Evolutionary conservation across 768 basidiomycete genomes (phyloP).

Genomic region (Leucocoprinus birnbaumii): DNA sequence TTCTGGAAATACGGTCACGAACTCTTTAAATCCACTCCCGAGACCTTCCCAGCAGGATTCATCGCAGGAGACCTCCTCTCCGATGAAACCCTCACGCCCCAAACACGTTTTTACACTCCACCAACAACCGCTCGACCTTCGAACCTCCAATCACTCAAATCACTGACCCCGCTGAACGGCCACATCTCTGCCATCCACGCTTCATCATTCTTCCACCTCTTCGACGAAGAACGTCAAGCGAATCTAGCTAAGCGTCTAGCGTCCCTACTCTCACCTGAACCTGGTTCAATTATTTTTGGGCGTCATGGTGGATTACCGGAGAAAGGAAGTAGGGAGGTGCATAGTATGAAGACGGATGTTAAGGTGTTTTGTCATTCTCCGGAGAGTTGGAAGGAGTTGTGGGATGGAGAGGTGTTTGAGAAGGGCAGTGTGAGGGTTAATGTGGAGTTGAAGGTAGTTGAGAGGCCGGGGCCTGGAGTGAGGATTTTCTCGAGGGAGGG

Average conservation of each 20-base stretch:
- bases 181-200: slow-evolving; percentile 42
- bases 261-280: too few species aligned
- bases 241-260: slow-evolving; percentile 26
- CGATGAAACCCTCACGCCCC: slow-evolving; percentile 33
- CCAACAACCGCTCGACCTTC: not conserved
- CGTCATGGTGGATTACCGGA: too few species aligned
- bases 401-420: too few species aligned
- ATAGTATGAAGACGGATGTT: too few species aligned
- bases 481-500: too few species aligned
- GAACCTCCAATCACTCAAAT: slow-evolving; percentile 14
- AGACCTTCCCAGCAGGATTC: slow-evolving; percentile 53
- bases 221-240: slow-evolving; percentile 27
- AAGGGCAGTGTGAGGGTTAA: too few species aligned
- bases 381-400: too few species aligned
- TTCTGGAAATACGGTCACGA: slow-evolving; percentile 64
- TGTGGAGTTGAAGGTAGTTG: too few species aligned
- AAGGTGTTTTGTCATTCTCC: too few species aligned
- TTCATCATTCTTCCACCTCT: slow-evolving; percentile 26
- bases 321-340: too few species aligned
- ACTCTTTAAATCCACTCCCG: slow-evolving; percentile 50
- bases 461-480: too few species aligned
- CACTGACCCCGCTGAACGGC: slow-evolving; percentile 32
- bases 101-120: slow-evolving; percentile 17
- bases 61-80: slow-evolving; percentile 54
- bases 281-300: too few species aligned